phyloP scores from a whole-genome alignment of 306 rosid species.

The Cicer judaicum region DNA sequence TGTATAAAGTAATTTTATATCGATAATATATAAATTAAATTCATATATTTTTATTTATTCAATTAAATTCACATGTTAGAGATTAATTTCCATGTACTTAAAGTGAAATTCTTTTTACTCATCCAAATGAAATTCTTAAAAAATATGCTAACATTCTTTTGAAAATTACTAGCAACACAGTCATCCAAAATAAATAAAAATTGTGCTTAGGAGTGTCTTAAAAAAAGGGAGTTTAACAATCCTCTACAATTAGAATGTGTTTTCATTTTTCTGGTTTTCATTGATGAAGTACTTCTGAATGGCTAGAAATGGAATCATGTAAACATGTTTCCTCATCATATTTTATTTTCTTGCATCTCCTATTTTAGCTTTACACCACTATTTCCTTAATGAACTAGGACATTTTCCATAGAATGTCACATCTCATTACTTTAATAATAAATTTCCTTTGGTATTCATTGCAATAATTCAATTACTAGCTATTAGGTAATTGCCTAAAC shows the following conservation, averaged over 20 bases:
- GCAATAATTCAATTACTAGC: constrained; percentile 17
- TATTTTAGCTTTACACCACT: neutral
- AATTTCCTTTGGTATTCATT: constrained; percentile 21
- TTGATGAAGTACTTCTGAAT: neutral
- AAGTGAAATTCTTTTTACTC: too few relatives aligned
- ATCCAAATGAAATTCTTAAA: too few relatives aligned
- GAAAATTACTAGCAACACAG: too few relatives aligned
- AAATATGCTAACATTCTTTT: too few relatives aligned
- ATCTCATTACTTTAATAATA: constrained; percentile 1
- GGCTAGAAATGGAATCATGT: neutral
- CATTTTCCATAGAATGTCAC: constrained; percentile 1
- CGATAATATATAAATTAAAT: too few relatives aligned
- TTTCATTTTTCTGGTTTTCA: neutral
- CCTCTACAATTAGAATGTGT: too few relatives aligned
- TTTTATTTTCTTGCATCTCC: neutral
- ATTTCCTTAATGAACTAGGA: neutral
- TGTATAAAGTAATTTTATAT: too few relatives aligned
- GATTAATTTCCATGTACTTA: too few relatives aligned
- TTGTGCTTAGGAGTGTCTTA: neutral
- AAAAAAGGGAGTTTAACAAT: too few relatives aligned
- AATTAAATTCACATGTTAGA: too few relatives aligned
- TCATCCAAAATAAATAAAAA: too few relatives aligned
- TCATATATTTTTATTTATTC: too few relatives aligned
- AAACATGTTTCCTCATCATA: neutral
- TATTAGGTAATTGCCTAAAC: neutral